These are phyloP conservation scores for Boletus rubescentipes DNA, from an alignment of 768 basidiomycete species.

Conservation along the genomic window DNA sequence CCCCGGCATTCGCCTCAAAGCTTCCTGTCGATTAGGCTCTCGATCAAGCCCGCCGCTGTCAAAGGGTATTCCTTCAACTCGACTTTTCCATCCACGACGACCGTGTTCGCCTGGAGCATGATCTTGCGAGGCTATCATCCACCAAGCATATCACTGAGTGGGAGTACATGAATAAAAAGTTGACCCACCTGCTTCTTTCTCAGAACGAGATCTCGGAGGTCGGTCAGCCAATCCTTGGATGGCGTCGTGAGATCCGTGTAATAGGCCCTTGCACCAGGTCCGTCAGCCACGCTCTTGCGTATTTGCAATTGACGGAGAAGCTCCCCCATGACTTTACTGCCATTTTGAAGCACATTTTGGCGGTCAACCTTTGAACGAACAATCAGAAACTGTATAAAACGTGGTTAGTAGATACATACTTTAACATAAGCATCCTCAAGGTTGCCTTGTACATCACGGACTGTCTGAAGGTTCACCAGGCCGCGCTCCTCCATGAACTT, in stretches of 20 bases:
- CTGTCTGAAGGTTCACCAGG: conserved; percentile 67
- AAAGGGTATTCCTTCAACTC: conserved; percentile 78
- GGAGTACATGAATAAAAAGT: neutral
- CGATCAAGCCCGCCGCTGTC: conserved; percentile 69
- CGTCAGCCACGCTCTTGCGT: conserved; percentile 83
- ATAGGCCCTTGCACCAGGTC: conserved; percentile 71
- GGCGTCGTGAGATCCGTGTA: conserved; percentile 82
- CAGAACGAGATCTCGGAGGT: conserved; percentile 75
- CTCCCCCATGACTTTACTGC: conserved; percentile 66
- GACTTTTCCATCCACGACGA: conserved; percentile 64
- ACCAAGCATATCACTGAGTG: neutral
- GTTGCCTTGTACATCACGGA: conserved; percentile 53
- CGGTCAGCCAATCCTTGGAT: conserved; percentile 65
- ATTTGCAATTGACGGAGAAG: conserved; percentile 81
- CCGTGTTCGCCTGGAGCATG: conserved; percentile 82
- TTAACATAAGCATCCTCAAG: conserved; percentile 70
- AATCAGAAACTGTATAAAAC: neutral
- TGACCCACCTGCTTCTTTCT: conserved; percentile 69
- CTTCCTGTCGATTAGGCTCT: conserved; percentile 77
- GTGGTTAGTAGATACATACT: conserved; percentile 38
- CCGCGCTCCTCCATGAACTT: conserved; percentile 73
- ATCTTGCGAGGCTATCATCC: conserved; percentile 70
- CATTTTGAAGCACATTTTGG: conserved; percentile 59
- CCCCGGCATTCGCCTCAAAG: conserved; percentile 33
- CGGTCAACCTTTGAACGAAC: conserved; percentile 62